Evolutionary conservation across 2,329 filamentous ascomycete genomes (phyloP).

Genomic region (Exophiala bonariae): DNA sequence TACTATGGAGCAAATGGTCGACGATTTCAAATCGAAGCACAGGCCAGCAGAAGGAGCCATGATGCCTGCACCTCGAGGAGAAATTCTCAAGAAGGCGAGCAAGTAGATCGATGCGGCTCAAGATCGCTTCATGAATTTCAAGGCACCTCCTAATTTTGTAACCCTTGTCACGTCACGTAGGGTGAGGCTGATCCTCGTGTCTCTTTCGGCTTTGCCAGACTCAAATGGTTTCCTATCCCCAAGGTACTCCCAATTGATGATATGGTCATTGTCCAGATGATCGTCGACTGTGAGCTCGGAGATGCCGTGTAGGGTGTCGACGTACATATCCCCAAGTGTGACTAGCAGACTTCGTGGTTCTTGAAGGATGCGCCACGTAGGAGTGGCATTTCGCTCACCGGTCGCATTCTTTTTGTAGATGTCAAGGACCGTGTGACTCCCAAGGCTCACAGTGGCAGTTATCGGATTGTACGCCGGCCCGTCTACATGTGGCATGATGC

Average conservation of each 20-base stretch:
- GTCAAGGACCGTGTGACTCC: constrained; percentile 74
- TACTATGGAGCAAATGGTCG: constrained; percentile 67
- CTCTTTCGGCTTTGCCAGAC: constrained; percentile 47
- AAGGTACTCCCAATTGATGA: constrained; percentile 61
- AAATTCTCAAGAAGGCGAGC: constrained; percentile 1
- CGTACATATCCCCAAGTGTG: constrained; percentile 56
- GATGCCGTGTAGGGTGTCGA: constrained; percentile 61
- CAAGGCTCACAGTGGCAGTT: constrained; percentile 87
- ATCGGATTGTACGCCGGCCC: constrained; percentile 82
- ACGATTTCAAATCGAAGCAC: constrained; percentile 70
- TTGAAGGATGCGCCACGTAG: constrained; percentile 67
- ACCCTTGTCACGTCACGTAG: constrained; percentile 85
- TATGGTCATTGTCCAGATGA: constrained; percentile 48
- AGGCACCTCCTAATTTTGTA: constrained; percentile 63
- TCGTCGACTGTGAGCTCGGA: constrained; percentile 60
- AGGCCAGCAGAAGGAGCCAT: constrained; percentile 57
- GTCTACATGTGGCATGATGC: constrained; percentile 98
- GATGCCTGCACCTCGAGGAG: constrained; percentile 52
- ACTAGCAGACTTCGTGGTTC: constrained; percentile 74
- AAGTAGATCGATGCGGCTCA: not conserved
- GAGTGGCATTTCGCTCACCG: constrained; percentile 28
- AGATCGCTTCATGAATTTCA: constrained; percentile 24
- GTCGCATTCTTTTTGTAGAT: constrained; percentile 60
- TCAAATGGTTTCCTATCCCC: constrained; percentile 39
- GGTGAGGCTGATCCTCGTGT: constrained; percentile 60